phyloP scores from a whole-genome alignment of 495 filamentous ascomycete genomes.

The Paragyromitra xinjiangensis region DNA sequence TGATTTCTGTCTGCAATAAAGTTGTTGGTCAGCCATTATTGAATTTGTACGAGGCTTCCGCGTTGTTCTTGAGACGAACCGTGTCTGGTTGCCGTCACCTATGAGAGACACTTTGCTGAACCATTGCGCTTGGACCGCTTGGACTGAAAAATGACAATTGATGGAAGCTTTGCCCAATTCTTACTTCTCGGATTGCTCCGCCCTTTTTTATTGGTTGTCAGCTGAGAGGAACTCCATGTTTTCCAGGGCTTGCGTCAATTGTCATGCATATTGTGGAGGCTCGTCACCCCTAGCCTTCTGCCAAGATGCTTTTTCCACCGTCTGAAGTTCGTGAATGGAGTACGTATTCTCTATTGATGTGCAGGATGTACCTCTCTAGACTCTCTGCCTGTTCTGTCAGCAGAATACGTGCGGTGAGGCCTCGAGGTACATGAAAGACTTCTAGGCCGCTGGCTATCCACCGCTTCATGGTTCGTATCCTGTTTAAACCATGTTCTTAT shows the following conservation, averaged over 20 bases:
- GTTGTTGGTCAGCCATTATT: slow-evolving; percentile 42
- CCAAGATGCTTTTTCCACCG: slow-evolving; percentile 32
- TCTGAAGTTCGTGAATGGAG: slow-evolving; percentile 17
- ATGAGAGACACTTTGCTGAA: neutral
- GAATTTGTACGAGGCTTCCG: slow-evolving; percentile 37
- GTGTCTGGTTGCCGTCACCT: slow-evolving; percentile 39
- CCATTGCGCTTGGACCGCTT: slow-evolving; percentile 28
- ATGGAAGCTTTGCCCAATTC: slow-evolving; percentile 25
- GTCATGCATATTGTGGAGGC: slow-evolving; percentile 44
- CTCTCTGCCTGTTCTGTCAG: slow-evolving; percentile 6
- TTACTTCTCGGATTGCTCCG: slow-evolving; percentile 24
- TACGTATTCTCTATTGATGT: slow-evolving; percentile 33
- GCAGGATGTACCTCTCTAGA: slow-evolving; percentile 35
- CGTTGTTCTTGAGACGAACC: slow-evolving; percentile 51
- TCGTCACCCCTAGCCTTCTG: slow-evolving; percentile 36
- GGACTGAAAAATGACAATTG: slow-evolving; percentile 34
- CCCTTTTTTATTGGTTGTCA: slow-evolving; percentile 27
- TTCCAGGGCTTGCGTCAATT: slow-evolving; percentile 44
- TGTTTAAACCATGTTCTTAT: neutral
- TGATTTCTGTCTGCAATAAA: slow-evolving; percentile 20
- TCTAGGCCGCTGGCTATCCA: slow-evolving; percentile 9
- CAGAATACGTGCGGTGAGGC: slow-evolving; percentile 19
- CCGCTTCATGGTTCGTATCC: slow-evolving; percentile 15
- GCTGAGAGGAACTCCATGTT: slow-evolving; percentile 16
- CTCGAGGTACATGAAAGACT: slow-evolving; percentile 22